Conservation (phyloP, 2,329 filamentous ascomycete genomes). For the Colletotrichum spaethianum region DNA sequence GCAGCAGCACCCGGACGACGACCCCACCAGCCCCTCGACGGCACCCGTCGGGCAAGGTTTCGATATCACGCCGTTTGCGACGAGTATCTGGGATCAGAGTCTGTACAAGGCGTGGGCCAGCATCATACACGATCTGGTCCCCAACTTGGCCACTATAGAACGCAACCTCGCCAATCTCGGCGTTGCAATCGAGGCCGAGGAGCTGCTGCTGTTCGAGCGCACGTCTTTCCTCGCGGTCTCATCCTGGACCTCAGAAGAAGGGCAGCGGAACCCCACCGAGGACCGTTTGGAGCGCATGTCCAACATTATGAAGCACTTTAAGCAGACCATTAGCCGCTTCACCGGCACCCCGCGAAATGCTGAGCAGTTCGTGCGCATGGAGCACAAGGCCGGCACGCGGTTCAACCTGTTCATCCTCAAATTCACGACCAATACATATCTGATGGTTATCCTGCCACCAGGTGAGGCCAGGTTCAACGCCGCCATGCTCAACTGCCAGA, state of each 20-base stretch:
- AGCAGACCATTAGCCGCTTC: slow-evolving; percentile 84
- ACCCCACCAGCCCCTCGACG: slow-evolving; percentile 43
- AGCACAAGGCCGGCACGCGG: slow-evolving; percentile 80
- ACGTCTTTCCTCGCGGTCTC: slow-evolving; percentile 98
- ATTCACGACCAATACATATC: slow-evolving; percentile 97
- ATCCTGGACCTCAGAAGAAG: slow-evolving; percentile 83
- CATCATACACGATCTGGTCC: slow-evolving; percentile 98
- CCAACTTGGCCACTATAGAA: slow-evolving; percentile 91
- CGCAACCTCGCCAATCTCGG: slow-evolving; percentile 86
- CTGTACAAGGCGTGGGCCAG: slow-evolving; percentile 98
- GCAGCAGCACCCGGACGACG: slow-evolving; percentile 28
- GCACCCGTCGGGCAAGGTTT: slow-evolving; percentile 58
- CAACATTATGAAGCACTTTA: slow-evolving; percentile 99
- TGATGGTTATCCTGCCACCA: slow-evolving; percentile 91
- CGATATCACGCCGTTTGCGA: slow-evolving; percentile 89
- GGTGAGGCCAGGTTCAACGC: slow-evolving; percentile 94
- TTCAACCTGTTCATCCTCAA: slow-evolving; percentile 97
- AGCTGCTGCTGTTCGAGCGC: slow-evolving; percentile 94
- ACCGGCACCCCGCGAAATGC: slow-evolving; percentile 85
- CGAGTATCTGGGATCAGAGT: slow-evolving; percentile 98
- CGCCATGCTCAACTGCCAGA: slow-evolving; percentile 89
- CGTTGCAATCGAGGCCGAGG: slow-evolving; percentile 89
- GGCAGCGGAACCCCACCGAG: slow-evolving; percentile 85
- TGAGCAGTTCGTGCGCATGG: slow-evolving; percentile 85
- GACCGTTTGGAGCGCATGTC: slow-evolving; percentile 95